phyloP scores from a whole-genome alignment of 345 rosid genomes.

The Populus ilicifolia region DNA sequence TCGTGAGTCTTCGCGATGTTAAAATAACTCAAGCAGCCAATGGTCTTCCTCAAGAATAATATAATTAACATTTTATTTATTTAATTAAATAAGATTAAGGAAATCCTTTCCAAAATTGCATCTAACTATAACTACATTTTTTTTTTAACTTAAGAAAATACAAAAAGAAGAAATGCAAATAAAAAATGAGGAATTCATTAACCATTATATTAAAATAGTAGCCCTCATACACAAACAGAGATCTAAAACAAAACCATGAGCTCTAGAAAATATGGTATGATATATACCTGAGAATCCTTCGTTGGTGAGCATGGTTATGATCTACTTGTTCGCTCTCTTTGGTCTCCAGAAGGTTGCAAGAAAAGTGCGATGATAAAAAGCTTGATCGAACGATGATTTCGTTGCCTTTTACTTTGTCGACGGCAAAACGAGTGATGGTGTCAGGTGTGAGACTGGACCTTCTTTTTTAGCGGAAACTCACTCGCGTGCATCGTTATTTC shows the following conservation, averaged over 20 bases:
- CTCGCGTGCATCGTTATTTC: too few relatives aligned
- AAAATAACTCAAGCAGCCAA: not conserved
- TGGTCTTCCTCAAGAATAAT: not conserved
- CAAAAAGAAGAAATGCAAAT: too few relatives aligned
- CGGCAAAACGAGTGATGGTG: not conserved
- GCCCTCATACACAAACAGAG: not conserved
- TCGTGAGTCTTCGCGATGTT: too few relatives aligned
- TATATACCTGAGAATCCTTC: slow-evolving; percentile 21
- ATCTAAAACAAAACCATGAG: not conserved
- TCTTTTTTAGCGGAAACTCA: not conserved
- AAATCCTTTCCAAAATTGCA: not conserved
- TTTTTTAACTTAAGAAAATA: too few relatives aligned
- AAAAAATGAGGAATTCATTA: too few relatives aligned
- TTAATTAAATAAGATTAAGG: not conserved
- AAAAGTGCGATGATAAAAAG: not conserved
- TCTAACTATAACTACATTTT: too few relatives aligned
- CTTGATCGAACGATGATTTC: not conserved
- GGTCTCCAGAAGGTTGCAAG: not conserved
- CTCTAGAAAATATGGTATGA: not conserved
- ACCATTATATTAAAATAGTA: not conserved
- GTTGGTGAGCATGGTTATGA: slow-evolving; percentile 23
- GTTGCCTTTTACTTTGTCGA: too few relatives aligned
- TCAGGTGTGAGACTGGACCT: not conserved
- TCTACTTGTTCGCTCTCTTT: not conserved
- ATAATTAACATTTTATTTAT: too few relatives aligned